phyloP scores from a whole-genome alignment of 257 asterid genomes.

The Solanum peruvianum region DNA sequence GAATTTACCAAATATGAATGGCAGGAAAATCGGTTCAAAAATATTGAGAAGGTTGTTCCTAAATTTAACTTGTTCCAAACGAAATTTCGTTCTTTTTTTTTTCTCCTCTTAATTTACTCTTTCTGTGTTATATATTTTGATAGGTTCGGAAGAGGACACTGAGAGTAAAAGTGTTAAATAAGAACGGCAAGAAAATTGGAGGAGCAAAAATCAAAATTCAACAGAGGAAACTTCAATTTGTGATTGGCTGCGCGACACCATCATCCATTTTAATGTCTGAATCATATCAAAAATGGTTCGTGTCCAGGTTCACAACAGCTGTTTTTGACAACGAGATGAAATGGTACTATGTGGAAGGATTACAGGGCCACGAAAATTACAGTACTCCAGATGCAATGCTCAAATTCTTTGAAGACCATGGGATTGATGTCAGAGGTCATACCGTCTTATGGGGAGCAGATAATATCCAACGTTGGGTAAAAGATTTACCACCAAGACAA shows the following conservation, averaged over 20 bases:
- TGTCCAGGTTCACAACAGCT: slow-evolving; percentile 28
- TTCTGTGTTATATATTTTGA: background rate
- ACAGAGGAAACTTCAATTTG: slow-evolving; percentile 27
- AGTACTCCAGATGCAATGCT: slow-evolving; percentile 44
- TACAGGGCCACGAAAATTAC: slow-evolving; percentile 26
- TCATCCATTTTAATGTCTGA: slow-evolving; percentile 12
- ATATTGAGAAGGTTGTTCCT: slow-evolving; percentile 13
- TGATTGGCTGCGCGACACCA: slow-evolving; percentile 30
- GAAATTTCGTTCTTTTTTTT: background rate
- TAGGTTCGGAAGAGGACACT: background rate
- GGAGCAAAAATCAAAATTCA: slow-evolving; percentile 23
- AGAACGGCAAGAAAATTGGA: slow-evolving; percentile 15
- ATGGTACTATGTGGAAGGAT: slow-evolving; percentile 35
- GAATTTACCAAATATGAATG: slow-evolving; percentile 28
- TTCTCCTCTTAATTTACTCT: background rate
- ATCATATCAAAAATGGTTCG: slow-evolving; percentile 39
- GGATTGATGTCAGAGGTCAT: slow-evolving; percentile 40
- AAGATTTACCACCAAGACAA: slow-evolving; percentile 3
- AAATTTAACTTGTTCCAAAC: background rate
- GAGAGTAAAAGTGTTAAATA: background rate
- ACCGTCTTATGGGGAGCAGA: slow-evolving; percentile 30
- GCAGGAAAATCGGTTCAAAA: slow-evolving; percentile 21
- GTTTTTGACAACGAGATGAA: slow-evolving; percentile 49
- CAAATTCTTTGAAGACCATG: slow-evolving; percentile 11
- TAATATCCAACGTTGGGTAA: slow-evolving; percentile 21